These are phyloP conservation scores for Kernera saxatilis DNA, from an alignment of 345 rosid genomes.

Conservation along the genomic window DNA sequence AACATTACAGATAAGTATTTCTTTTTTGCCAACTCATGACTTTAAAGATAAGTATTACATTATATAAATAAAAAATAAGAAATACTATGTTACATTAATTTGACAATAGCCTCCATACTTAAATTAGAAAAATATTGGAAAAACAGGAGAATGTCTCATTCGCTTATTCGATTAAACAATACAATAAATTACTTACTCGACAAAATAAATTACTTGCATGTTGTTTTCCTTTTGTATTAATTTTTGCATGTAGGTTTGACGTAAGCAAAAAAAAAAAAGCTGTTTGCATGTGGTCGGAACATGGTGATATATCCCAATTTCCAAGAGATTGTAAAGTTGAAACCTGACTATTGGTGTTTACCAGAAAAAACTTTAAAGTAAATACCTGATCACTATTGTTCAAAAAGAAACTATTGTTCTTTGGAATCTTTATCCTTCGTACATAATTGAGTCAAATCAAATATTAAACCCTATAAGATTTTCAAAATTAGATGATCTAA, in stretches of 20 bases:
- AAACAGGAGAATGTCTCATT: neutral
- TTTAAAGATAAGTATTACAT: slow-evolving; percentile 10
- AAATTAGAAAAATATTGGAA: neutral
- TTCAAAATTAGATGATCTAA: no score
- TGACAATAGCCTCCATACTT: neutral
- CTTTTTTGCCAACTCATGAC: neutral
- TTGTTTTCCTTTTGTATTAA: neutral
- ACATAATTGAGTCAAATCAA: no score
- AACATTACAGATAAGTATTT: neutral
- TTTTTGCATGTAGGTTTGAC: neutral
- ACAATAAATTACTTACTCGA: neutral
- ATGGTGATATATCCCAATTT: neutral
- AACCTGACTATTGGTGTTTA: neutral
- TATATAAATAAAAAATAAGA: neutral
- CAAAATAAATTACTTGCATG: neutral
- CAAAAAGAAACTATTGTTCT: no score
- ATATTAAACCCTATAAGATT: no score
- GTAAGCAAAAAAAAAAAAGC: neutral
- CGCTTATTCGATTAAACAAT: neutral
- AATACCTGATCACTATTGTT: no score
- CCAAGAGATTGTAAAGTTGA: neutral
- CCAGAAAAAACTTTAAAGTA: no score
- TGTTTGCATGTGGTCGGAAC: slow-evolving; percentile 7
- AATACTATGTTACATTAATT: slow-evolving; percentile 7
- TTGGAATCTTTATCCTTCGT: no score